These are phyloP conservation scores for Borovskyia barvae DNA, from an alignment of 208 protist species.

Conservation along the genomic window DNA sequence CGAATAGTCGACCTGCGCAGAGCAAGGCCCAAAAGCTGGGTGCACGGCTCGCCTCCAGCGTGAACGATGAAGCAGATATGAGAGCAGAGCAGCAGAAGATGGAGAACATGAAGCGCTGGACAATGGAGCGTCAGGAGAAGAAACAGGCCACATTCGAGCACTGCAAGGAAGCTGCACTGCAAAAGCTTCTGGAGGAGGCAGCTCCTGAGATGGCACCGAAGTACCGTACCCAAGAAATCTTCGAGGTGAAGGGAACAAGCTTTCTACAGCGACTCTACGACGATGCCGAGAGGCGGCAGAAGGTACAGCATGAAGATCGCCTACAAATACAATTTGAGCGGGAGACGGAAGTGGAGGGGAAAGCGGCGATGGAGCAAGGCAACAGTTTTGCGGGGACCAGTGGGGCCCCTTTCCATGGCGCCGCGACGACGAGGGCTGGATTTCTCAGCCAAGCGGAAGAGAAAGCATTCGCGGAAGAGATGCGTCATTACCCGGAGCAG, in stretches of 20 bases:
- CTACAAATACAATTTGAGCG: slow-evolving; percentile 7
- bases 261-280: slow-evolving; percentile 44
- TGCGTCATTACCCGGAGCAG: slow-evolving; percentile 50
- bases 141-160: slow-evolving; percentile 59
- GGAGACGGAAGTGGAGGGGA: slow-evolving; percentile 9
- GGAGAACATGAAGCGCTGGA: slow-evolving; percentile 33
- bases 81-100: slow-evolving; percentile 36
- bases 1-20: slow-evolving; percentile 23
- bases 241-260: slow-evolving; percentile 52
- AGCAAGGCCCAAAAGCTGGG: slow-evolving; percentile 53
- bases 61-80: slow-evolving; percentile 27
- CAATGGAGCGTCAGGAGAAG: slow-evolving; percentile 19
- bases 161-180: slow-evolving; percentile 36
- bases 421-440: slow-evolving; percentile 45
- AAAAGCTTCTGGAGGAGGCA: slow-evolving; percentile 26
- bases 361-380: neutral
- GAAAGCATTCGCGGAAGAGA: slow-evolving; percentile 55
- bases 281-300: slow-evolving; percentile 23
- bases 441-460: slow-evolving; percentile 67
- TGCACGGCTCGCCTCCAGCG: slow-evolving; percentile 31
- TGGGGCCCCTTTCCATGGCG: slow-evolving; percentile 6
- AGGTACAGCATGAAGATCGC: slow-evolving; percentile 6
- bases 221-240: slow-evolving; percentile 71
- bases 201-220: slow-evolving; percentile 24
- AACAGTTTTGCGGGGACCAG: neutral